Percentiles rank a stretch among this genome's conserved stretches.
These are phyloP conservation scores for Solanum stenotomum DNA, from an alignment of 257 asterid genomes.

Conservation along the genomic window DNA sequence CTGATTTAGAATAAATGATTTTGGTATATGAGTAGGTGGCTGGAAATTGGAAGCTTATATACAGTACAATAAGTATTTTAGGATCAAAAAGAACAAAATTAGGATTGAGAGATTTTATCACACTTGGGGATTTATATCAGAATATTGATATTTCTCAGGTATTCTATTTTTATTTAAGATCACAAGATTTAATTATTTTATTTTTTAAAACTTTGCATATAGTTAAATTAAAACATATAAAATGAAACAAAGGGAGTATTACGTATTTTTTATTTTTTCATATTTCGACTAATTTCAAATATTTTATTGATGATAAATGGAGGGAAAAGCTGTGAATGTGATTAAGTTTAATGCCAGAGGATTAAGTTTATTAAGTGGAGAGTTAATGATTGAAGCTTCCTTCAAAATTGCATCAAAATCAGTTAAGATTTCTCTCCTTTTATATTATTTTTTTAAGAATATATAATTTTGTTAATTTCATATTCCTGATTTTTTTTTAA, in stretches of 20 bases:
- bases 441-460: neutral
- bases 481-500: neutral
- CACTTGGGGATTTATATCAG: constrained; percentile 67
- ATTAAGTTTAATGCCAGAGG: constrained; percentile 81
- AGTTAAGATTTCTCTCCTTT: constrained; percentile 30
- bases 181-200: neutral
- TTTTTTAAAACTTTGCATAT: neutral
- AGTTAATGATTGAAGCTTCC: constrained; percentile 61
- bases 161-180: neutral
- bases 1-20: neutral
- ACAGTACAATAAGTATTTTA: constrained; percentile 68
- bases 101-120: constrained; percentile 81
- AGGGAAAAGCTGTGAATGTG: constrained; percentile 90
- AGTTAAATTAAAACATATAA: neutral
- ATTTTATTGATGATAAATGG: constrained; percentile 34
- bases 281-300: constrained; percentile 13
- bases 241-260: neutral
- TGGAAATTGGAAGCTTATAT: constrained; percentile 86
- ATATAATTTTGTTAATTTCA: neutral
- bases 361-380: constrained; percentile 60
- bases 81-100: constrained; percentile 86
- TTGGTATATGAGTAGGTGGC: constrained; percentile 30
- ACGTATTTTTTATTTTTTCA: neutral
- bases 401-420: constrained; percentile 67
- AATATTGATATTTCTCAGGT: constrained; percentile 59